Base-by-base conservation (phyloP, 108 stramenopile genomes). In the Ochromonas danica region DNA sequence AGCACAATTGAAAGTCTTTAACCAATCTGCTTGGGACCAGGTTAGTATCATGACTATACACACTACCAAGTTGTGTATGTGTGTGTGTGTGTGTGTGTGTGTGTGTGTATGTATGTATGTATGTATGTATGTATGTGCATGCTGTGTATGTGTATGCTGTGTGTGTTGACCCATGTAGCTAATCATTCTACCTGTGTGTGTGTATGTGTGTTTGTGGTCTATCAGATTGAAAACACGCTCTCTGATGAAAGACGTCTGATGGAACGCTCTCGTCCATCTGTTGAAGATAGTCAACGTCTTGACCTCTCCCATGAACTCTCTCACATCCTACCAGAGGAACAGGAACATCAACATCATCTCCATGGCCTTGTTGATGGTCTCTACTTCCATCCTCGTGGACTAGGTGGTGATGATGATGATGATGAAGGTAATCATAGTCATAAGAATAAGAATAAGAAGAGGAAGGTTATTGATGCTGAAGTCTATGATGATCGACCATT, bases 401-500 rank as follows among this genome's bases (percentile, higher is more conserved):
- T 57, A 10, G 51, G 17, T 57, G 51, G 17, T 57, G 51, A 10
- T 57, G 51, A 57, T 57, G 51, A 10, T 10, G 51, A 57, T 57
- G n/a, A n/a, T n/a, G n/a, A n/a, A n/a, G n/a, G n/a, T n/a, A n/a
- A n/a, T n/a, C n/a, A n/a, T n/a, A n/a, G n/a, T n/a, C n/a, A n/a
- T n/a, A n/a, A n/a, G n/a, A n/a, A n/a, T n/a, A n/a, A n/a, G n/a
- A n/a, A n/a, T n/a, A n/a, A n/a, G n/a, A n/a, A n/a, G 42, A 33
- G 33, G 70, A 72, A 6, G 36, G 51, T 41, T 1, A 28, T 87
- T 71, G 84, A 84, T 42, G 28, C 31, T 31, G 87, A 82, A 74
- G 87, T 61, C 10, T 91, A 92, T 61, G 94, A 96, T 67, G 96
- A 96, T 82, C 87, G 93, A 17, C 92, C 92, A 82, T 81, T 94